phyloP scores from a whole-genome alignment of 164 flowering plant genomes.

The Macadamia integrifolia region DNA sequence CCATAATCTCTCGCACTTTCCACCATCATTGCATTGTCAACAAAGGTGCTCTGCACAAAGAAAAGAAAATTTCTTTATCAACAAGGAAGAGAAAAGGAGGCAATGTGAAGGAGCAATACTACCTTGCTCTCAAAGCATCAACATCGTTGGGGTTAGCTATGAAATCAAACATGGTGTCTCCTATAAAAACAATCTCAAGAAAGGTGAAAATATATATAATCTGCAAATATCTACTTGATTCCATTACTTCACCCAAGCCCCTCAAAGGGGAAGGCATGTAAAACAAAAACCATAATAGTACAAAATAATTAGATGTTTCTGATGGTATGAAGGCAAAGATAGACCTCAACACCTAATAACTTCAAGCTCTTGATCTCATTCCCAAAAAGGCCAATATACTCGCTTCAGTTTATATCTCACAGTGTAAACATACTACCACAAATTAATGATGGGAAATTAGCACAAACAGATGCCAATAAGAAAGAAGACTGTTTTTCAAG shows the following conservation, averaged over 20 bases:
- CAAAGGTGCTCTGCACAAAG: conserved; percentile 63
- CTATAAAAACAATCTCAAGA: conserved; percentile 94
- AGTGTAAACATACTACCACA: conserved; percentile 71
- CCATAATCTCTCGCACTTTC: conserved; percentile 93
- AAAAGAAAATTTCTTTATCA: too few relatives aligned
- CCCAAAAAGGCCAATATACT: conserved; percentile 72
- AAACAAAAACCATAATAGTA: background rate
- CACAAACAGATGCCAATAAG: too few relatives aligned
- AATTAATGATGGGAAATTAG: background rate
- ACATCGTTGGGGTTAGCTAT: conserved; percentile 39
- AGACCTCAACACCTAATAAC: conserved; percentile 87
- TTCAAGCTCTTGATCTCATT: conserved; percentile 67
- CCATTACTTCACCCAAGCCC: conserved; percentile 2
- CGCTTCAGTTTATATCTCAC: conserved; percentile 73
- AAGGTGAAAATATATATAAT: conserved; percentile 58
- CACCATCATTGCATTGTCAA: conserved; percentile 42
- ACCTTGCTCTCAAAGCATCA: conserved; percentile 64
- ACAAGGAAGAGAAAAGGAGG: too few relatives aligned
- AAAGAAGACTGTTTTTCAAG: too few relatives aligned
- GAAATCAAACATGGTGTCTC: conserved; percentile 91
- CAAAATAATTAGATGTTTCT: background rate
- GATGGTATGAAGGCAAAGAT: conserved; percentile 16
- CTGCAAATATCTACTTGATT: conserved; percentile 32
- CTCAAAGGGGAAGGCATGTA: background rate
- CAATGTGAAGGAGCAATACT: too few relatives aligned